Conservation (phyloP, 2,329 filamentous ascomycete species). For the Clarireedia sp. region DNA sequence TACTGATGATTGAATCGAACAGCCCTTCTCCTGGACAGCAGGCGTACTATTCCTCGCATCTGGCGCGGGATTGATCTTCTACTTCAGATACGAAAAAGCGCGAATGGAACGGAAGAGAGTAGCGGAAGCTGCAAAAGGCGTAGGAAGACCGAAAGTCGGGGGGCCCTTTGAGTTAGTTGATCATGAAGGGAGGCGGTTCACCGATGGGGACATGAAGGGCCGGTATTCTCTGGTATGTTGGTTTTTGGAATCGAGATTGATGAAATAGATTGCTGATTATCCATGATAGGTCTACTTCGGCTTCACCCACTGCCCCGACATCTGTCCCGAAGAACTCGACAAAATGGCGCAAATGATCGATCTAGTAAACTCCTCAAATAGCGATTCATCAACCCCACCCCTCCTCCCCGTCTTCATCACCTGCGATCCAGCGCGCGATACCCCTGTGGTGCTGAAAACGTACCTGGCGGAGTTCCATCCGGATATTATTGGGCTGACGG, state of each 20-base stretch:
- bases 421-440: slow-evolving; percentile 89
- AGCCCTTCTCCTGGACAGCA: slow-evolving; percentile 93
- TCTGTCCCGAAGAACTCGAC: slow-evolving; percentile 97
- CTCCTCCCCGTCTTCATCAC: slow-evolving; percentile 75
- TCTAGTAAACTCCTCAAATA: slow-evolving; percentile 42
- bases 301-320: slow-evolving; percentile 96
- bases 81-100: slow-evolving; percentile 89
- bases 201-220: slow-evolving; percentile 74
- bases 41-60: slow-evolving; percentile 77
- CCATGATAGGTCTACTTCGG: slow-evolving; percentile 79
- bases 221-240: slow-evolving; percentile 67
- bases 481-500: slow-evolving; percentile 79
- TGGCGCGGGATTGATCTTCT: slow-evolving; percentile 70
- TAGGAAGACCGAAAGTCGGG: slow-evolving; percentile 88
- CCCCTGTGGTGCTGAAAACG: slow-evolving; percentile 70
- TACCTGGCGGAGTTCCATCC: slow-evolving; percentile 91
- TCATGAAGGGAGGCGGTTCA: slow-evolving; percentile 70
- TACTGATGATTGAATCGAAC: background rate
- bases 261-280: background rate
- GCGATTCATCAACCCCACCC: slow-evolving; percentile 37
- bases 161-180: slow-evolving; percentile 77
- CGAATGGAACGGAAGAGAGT: slow-evolving; percentile 83
- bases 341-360: slow-evolving; percentile 98
- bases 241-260: background rate
- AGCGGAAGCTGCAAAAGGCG: slow-evolving; percentile 85